Evolutionary conservation across 164 flowering plant species (phyloP).

Genomic region (Echeveria elegans): DNA sequence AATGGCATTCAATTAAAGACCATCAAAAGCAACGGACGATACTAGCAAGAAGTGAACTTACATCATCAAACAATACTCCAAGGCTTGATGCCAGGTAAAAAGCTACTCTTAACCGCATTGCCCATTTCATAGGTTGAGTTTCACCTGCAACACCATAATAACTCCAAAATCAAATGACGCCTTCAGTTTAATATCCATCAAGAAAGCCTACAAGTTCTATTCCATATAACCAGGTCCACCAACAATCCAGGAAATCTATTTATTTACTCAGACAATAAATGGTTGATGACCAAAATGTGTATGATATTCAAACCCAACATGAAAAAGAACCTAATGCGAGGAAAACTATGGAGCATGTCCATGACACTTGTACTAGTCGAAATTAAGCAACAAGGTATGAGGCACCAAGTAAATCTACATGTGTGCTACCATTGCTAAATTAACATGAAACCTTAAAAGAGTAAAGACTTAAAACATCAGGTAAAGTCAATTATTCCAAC

Average conservation of each 20-base stretch:
- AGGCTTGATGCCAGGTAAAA: constrained; percentile 81
- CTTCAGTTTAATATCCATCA: no score
- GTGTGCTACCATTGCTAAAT: background rate
- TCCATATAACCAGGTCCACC: no score
- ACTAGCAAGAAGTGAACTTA: constrained; percentile 18
- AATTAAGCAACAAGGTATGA: background rate
- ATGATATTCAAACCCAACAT: background rate
- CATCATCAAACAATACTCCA: constrained; percentile 94
- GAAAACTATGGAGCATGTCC: background rate
- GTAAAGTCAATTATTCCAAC: background rate
- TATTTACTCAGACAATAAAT: background rate
- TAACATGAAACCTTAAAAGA: background rate
- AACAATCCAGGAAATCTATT: background rate
- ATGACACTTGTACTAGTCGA: background rate
- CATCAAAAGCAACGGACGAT: background rate
- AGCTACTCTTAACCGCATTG: constrained; percentile 85
- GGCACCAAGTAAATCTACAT: background rate
- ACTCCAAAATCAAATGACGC: background rate
- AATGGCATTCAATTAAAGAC: background rate
- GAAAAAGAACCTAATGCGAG: background rate
- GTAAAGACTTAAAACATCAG: background rate
- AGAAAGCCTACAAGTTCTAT: no score
- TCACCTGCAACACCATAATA: constrained; percentile 49
- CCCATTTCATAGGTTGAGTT: constrained; percentile 85
- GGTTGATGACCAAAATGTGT: background rate